Percentiles rank a stretch among this genome's conserved stretches.
Evolutionary conservation across 1,139 yeast genomes (phyloP).

Genomic region (Arxiozyma slooffiae): DNA sequence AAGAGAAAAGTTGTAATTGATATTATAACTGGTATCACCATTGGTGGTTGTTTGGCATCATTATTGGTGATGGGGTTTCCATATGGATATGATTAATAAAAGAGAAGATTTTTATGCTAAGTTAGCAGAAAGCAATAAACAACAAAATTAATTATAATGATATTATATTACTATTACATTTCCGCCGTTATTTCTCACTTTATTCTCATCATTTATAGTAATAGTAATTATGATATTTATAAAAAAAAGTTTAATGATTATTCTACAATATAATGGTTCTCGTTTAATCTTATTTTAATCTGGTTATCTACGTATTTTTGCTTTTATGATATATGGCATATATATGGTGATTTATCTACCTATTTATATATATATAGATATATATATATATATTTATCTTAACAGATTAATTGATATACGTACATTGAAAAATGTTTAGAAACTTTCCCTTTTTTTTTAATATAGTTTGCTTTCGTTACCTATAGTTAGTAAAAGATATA

Average conservation of each 20-base stretch:
- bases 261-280: background rate
- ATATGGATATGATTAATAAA: constrained; percentile 57
- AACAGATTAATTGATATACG: no score
- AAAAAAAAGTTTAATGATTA: background rate
- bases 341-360: background rate
- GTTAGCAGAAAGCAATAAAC: constrained; percentile 63
- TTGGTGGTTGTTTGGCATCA: constrained; percentile 46
- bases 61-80: constrained; percentile 71
- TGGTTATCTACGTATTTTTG: background rate
- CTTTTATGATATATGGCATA: background rate
- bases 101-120: constrained; percentile 84
- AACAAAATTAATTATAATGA: constrained; percentile 13
- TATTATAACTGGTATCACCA: constrained; percentile 51
- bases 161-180: background rate
- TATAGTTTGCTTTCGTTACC: background rate
- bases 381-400: no score
- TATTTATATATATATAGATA: no score
- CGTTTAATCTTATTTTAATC: background rate
- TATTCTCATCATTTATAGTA: background rate
- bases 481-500: background rate
- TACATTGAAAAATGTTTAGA: no score
- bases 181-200: background rate
- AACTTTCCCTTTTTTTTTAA: no score
- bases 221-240: background rate
- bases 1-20: constrained; percentile 78